These are phyloP conservation scores for Cyphellophora attinorum DNA, from an alignment of 2,329 filamentous ascomycete species.

Conservation along the genomic window DNA sequence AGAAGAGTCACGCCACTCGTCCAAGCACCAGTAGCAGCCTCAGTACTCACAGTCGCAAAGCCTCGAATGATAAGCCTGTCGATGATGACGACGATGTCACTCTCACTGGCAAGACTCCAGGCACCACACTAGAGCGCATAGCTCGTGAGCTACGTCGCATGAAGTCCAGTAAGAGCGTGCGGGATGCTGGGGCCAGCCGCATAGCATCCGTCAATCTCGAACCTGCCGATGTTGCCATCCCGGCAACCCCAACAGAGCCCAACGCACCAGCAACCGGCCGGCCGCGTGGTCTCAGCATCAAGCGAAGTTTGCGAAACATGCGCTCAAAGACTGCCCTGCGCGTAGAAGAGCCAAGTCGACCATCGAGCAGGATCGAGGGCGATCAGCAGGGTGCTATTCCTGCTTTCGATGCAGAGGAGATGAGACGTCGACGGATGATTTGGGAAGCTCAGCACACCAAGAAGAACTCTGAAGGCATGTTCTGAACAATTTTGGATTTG, in stretches of 20 bases:
- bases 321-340: conserved; percentile 23
- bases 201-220: conserved; percentile 7
- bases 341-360: conserved; percentile 21
- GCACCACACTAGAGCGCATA: conserved; percentile 48
- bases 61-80: conserved; percentile 23
- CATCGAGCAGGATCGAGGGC: conserved; percentile 21
- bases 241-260: conserved; percentile 7
- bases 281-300: conserved; percentile 18
- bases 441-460: conserved; percentile 33
- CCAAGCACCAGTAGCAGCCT: conserved; percentile 20
- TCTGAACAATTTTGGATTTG: not conserved
- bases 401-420: conserved; percentile 39
- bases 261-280: no score
- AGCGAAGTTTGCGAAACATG: conserved; percentile 25
- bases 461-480: not conserved
- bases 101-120: conserved; percentile 18
- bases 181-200: conserved; percentile 20
- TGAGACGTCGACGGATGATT: conserved; percentile 36
- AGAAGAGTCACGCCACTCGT: conserved; percentile 18
- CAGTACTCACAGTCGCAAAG: conserved; percentile 17
- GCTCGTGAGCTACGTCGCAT: conserved; percentile 51
- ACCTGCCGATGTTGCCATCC: conserved; percentile 6
- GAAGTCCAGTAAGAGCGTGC: conserved; percentile 44
- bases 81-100: conserved; percentile 18
- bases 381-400: conserved; percentile 18